phyloP scores from a whole-genome alignment of 176 grass and related monocot species.

The Bothriochloa decipiens region DNA sequence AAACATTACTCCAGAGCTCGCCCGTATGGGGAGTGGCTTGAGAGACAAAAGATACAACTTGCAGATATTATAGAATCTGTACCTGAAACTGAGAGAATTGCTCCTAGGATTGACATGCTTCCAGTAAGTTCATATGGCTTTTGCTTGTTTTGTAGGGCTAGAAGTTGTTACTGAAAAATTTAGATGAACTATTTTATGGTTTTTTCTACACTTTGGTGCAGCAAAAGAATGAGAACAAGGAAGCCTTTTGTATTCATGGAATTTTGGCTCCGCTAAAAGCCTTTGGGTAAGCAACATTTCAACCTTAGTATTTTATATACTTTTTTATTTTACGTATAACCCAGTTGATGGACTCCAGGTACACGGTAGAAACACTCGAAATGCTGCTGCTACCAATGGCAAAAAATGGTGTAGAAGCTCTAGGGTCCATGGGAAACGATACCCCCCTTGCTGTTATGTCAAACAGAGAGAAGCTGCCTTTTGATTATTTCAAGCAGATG shows the following conservation, averaged over 20 bases:
- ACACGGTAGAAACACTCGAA: conserved; percentile 60
- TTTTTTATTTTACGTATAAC: background rate
- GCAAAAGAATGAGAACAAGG: conserved; percentile 46
- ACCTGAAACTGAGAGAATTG: conserved; percentile 41
- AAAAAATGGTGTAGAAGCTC: conserved; percentile 58
- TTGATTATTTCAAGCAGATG: conserved; percentile 79
- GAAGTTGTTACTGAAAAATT: background rate
- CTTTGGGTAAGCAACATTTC: conserved; percentile 63
- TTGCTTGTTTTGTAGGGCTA: conserved; percentile 7
- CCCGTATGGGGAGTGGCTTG: conserved; percentile 61
- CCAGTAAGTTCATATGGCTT: conserved; percentile 44
- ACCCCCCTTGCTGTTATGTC: conserved; percentile 74
- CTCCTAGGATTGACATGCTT: conserved; percentile 43
- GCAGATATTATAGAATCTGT: conserved; percentile 54
- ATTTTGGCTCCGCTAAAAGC: conserved; percentile 76
- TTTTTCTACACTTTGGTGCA: conserved; percentile 26
- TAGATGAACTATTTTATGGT: conserved; percentile 3
- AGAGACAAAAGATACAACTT: conserved; percentile 56
- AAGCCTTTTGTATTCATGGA: conserved; percentile 51
- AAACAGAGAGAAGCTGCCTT: conserved; percentile 59
- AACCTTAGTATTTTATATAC: background rate
- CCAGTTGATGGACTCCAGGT: conserved; percentile 46
- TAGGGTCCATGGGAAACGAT: conserved; percentile 81
- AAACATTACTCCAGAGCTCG: conserved; percentile 43
- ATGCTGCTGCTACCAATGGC: conserved; percentile 71